These are phyloP conservation scores for Plasmodium reichenowi DNA, from an alignment of 169 alveolate genomes.

Conservation along the genomic window DNA sequence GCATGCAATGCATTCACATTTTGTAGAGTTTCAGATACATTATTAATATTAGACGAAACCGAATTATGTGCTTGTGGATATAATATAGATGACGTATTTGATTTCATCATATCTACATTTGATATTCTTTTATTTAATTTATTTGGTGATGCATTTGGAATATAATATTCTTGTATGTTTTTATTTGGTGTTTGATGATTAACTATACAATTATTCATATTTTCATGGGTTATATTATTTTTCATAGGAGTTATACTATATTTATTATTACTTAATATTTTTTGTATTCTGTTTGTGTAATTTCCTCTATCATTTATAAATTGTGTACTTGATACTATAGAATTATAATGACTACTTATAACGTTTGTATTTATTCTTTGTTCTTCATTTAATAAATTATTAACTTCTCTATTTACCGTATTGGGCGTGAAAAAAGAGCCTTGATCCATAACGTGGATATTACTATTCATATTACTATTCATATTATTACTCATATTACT, in stretches of 20 bases:
- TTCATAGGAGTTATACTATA: constrained; percentile 23
- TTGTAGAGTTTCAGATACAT: constrained; percentile 5
- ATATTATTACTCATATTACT: not conserved
- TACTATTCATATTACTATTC: constrained; percentile 4
- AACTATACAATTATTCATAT: constrained; percentile 15
- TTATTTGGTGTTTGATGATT: constrained; percentile 29
- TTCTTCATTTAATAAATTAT: constrained; percentile 6
- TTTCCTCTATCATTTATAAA: constrained; percentile 18
- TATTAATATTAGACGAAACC: not conserved
- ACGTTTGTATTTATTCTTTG: not conserved
- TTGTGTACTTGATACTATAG: constrained; percentile 18
- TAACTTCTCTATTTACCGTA: not conserved
- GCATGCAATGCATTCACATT: constrained; percentile 1
- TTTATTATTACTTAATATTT: constrained; percentile 6
- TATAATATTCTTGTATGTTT: constrained; percentile 22
- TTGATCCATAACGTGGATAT: constrained; percentile 9
- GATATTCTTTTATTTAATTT: constrained; percentile 27
- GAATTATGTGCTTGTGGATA: constrained; percentile 23
- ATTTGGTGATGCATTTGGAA: constrained; percentile 22
- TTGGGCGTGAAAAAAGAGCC: constrained; percentile 9
- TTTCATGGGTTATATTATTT: constrained; percentile 18
- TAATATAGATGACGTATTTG: constrained; percentile 33
- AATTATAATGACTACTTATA: not conserved
- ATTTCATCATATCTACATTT: constrained; percentile 5
- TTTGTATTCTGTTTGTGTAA: constrained; percentile 32